Percentiles rank a stretch among this genome's conserved stretches.
phyloP scores from a whole-genome alignment of 2,329 filamentous ascomycete genomes.

The Basipetospora chlamydospora region DNA sequence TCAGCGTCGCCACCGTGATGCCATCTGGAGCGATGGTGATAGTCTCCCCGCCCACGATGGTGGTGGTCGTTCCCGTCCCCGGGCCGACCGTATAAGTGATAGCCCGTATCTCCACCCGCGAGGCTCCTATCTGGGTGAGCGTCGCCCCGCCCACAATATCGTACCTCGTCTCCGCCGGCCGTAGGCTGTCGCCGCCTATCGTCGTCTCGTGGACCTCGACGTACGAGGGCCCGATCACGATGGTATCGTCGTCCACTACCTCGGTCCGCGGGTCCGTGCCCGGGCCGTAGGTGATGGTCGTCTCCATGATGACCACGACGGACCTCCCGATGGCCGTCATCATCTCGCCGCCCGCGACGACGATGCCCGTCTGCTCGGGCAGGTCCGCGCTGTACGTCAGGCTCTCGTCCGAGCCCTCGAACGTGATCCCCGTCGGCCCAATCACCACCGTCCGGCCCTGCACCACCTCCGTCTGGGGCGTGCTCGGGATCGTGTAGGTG shows the following conservation, averaged over 20 bases:
- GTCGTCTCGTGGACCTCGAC: constrained; percentile 25
- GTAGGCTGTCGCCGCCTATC: constrained; percentile 26
- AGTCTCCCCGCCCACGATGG: constrained; percentile 32
- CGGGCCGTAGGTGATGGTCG: constrained; percentile 30
- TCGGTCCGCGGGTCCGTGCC: constrained; percentile 18
- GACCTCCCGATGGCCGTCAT: constrained; percentile 27
- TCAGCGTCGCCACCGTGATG: constrained; percentile 31
- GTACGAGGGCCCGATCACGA: constrained; percentile 33
- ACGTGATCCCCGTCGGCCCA: constrained; percentile 18
- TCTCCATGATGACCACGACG: constrained; percentile 24
- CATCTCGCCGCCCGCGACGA: constrained; percentile 33
- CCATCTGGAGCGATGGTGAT: constrained; percentile 36
- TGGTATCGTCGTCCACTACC: constrained; percentile 33
- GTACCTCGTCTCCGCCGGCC: constrained; percentile 21
- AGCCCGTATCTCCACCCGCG: constrained; percentile 32
- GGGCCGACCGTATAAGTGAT: constrained; percentile 37
- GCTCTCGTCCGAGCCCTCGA: constrained; percentile 20
- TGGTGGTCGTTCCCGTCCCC: constrained; percentile 25
- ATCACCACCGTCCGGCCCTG: constrained; percentile 19
- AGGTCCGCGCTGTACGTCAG: constrained; percentile 14
- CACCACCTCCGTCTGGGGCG: constrained; percentile 16
- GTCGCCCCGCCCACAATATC: constrained; percentile 38
- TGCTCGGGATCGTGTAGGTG: constrained; percentile 25
- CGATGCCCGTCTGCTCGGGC: constrained; percentile 24
- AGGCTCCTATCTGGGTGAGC: constrained; percentile 32